Evolutionary conservation across 2,329 filamentous ascomycete species (phyloP), one percentile per base, ranked within the genome.

Genomic region (Mycosphaerella arachidis): DNA sequence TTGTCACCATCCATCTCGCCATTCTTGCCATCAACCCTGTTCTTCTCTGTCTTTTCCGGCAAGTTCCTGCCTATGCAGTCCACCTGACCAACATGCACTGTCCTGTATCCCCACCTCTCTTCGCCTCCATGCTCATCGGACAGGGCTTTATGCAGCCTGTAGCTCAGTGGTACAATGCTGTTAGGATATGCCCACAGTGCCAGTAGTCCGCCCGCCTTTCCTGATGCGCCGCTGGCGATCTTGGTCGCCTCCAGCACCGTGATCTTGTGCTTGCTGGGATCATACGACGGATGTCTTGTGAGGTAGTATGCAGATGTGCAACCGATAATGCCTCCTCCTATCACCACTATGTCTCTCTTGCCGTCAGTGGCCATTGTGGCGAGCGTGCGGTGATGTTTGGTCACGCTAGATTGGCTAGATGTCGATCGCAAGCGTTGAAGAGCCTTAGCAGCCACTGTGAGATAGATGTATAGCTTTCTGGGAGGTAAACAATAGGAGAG

Each of bases 191-290:
- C 94, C 92, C 93, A 97, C 16, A 92, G 80, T 0, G 88, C 94
- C 24, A 99, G 82, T 4, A 99, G 81, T 1, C 94, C 94, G 16
- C 94, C 94, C 0, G 94, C 93, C 77, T 97, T 97, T 45, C 94
- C 94, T 8, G 92, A 96, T 40, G 94, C 93, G 27, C 90, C 93
- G n/a, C 91, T 86, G 6, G 94, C 94, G 65, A 97, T 87, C 48
- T 86, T 82, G 3, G 86, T 86, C 0, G 94, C 92, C 79, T 99
- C 94, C 57, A 97, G 82, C 31, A 99, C 81, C 1, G 90, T 96
- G 69, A 97, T 88, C 56, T 81, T 87, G 73, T 96, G 90, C 56
- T 84, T 83, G 24, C 83, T 76, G 46, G 87, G 86, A 73, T 94
- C 83, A 78, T 90, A 97, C 31, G 84, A 86, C 30, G 90, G 86